phyloP scores from a whole-genome alignment of 441 rosid species.

The Brassica hybrid region DNA sequence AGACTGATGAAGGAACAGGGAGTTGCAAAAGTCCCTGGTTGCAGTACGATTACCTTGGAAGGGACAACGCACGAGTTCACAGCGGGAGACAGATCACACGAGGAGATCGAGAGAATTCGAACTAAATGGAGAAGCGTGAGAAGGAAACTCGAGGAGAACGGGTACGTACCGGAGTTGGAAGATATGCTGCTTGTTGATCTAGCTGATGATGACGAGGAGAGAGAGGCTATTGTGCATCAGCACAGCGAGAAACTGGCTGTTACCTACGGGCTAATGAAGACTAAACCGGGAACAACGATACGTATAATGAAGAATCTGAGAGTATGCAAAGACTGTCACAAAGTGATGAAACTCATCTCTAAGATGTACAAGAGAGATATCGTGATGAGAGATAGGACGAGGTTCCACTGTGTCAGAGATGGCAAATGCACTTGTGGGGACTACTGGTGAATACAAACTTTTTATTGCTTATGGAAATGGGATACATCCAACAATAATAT shows the following conservation, averaged over 20 bases:
- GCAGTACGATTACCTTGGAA: slow-evolving; percentile 52
- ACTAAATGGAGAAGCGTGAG: slow-evolving; percentile 46
- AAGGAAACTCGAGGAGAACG: slow-evolving; percentile 44
- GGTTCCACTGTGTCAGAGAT: slow-evolving; percentile 56
- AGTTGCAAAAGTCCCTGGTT: slow-evolving; percentile 59
- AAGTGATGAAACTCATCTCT: slow-evolving; percentile 54
- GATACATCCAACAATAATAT: slow-evolving; percentile 44
- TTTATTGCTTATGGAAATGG: slow-evolving; percentile 27
- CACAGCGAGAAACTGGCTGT: slow-evolving; percentile 50
- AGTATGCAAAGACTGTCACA: slow-evolving; percentile 62
- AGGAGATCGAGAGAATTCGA: slow-evolving; percentile 44
- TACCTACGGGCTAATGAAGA: slow-evolving; percentile 54
- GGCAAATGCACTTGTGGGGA: slow-evolving; percentile 59
- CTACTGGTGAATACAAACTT: slow-evolving; percentile 46
- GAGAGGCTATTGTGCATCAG: slow-evolving; percentile 38
- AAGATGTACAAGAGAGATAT: slow-evolving; percentile 50
- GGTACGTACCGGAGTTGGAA: slow-evolving; percentile 50
- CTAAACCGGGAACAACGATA: slow-evolving; percentile 44
- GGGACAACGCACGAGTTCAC: slow-evolving; percentile 59
- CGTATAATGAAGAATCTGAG: slow-evolving; percentile 61
- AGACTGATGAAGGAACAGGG: slow-evolving; percentile 51
- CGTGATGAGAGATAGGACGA: slow-evolving; percentile 56
- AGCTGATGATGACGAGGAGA: slow-evolving; percentile 43
- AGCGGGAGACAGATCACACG: slow-evolving; percentile 57
- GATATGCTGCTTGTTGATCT: slow-evolving; percentile 45